phyloP scores from a whole-genome alignment of 1,284 basidiomycete species.

The Irpex lacteus region DNA sequence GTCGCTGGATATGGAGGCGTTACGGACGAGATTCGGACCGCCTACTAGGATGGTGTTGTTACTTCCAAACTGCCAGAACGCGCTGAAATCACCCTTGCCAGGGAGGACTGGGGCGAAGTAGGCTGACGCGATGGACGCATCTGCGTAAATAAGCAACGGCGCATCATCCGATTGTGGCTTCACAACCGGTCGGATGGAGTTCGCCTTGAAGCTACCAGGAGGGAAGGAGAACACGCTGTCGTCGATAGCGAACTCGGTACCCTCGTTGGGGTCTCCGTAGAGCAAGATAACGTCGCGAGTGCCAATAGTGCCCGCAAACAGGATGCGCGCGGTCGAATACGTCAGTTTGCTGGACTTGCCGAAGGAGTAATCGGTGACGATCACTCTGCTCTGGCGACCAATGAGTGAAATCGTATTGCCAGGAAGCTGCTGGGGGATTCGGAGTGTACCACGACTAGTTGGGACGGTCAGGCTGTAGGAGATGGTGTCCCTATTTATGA shows the following conservation, averaged over 20 bases:
- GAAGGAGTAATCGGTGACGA: constrained; percentile 67
- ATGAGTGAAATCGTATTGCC: constrained; percentile 53
- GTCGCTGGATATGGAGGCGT: constrained; percentile 38
- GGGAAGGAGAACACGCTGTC: constrained; percentile 47
- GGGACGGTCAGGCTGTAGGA: constrained; percentile 57
- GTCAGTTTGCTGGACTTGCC: constrained; percentile 49
- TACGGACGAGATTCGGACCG: constrained; percentile 55
- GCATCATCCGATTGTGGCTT: constrained; percentile 62
- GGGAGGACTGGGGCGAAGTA: constrained; percentile 51
- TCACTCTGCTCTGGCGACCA: constrained; percentile 68
- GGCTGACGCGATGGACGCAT: constrained; percentile 57
- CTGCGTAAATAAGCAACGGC: constrained; percentile 65
- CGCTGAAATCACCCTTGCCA: constrained; percentile 27
- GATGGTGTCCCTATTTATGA: constrained; percentile 38
- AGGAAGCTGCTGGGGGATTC: constrained; percentile 45
- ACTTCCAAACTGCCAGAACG: constrained; percentile 50
- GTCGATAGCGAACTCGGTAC: constrained; percentile 55
- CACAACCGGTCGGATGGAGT: constrained; percentile 50
- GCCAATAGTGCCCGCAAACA: constrained; percentile 68
- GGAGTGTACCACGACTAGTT: constrained; percentile 46
- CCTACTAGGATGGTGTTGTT: constrained; percentile 50
- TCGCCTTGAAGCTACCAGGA: constrained; percentile 25
- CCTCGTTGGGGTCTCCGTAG: constrained; percentile 55
- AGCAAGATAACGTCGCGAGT: constrained; percentile 67
- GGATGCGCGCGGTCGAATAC: constrained; percentile 67